phyloP scores from a whole-genome alignment of 2,329 filamentous ascomycete genomes.

The Sclerotinia minor region DNA sequence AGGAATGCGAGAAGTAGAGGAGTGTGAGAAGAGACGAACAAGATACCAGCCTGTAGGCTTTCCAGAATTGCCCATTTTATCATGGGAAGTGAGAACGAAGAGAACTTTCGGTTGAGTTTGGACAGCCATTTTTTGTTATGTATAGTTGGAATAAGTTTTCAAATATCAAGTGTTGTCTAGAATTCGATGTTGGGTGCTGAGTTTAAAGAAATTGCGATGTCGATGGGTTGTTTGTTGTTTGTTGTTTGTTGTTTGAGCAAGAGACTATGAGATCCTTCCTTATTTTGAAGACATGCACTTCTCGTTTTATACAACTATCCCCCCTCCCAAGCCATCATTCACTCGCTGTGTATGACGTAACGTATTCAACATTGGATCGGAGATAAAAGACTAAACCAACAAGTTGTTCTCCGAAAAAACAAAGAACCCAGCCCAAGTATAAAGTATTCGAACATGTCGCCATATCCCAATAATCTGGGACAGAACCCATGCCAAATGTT shows the following conservation, averaged over 20 bases:
- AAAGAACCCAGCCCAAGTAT: no score
- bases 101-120: constrained; percentile 49
- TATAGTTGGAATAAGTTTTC: not conserved
- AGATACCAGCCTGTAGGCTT: constrained; percentile 57
- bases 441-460: not conserved
- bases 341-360: not conserved
- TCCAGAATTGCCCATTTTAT: constrained; percentile 35
- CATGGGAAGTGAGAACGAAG: constrained; percentile 52
- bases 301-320: constrained; percentile 1
- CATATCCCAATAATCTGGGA: not conserved
- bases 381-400: not conserved
- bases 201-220: not conserved
- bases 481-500: not conserved
- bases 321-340: not conserved
- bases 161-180: not conserved
- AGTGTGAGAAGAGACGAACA: constrained; percentile 38
- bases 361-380: not conserved
- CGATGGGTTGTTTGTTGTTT: not conserved
- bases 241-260: constrained; percentile 1
- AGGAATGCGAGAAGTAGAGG: not conserved
- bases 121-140: constrained; percentile 21
- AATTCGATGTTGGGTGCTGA: not conserved
- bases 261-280: not conserved
- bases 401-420: not conserved
- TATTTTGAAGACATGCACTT: not conserved